Percentiles rank a stretch among this genome's conserved stretches.
Evolutionary conservation across 2,329 filamentous ascomycete species (phyloP).

Genomic region (Aspergillus terreus): DNA sequence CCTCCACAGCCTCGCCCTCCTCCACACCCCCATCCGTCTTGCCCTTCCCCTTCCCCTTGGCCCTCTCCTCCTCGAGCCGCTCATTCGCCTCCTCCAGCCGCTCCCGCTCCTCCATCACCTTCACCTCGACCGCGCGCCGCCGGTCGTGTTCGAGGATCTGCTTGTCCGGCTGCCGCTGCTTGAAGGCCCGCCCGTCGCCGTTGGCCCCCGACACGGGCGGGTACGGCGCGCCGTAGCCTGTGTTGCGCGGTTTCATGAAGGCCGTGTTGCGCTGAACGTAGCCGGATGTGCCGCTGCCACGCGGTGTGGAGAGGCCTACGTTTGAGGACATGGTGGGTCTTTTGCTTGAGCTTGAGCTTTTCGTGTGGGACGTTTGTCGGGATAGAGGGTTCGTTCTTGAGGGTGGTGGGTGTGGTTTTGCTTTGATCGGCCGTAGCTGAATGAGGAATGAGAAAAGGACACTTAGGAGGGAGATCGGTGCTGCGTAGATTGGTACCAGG

Average conservation of each 20-base stretch:
- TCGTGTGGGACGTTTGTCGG: neutral
- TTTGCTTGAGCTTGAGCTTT: neutral
- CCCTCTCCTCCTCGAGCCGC: slow-evolving; percentile 67
- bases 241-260: slow-evolving; percentile 77
- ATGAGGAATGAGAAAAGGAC: too few relatives aligned
- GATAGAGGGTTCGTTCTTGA: too few relatives aligned
- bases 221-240: slow-evolving; percentile 66
- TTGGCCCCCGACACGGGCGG: slow-evolving; percentile 39
- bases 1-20: slow-evolving; percentile 8
- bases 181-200: slow-evolving; percentile 54
- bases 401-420: too few relatives aligned
- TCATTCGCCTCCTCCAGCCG: slow-evolving; percentile 77
- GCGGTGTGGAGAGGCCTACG: slow-evolving; percentile 89
- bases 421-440: too few relatives aligned
- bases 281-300: slow-evolving; percentile 92
- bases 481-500: too few relatives aligned
- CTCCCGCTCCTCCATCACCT: slow-evolving; percentile 86
- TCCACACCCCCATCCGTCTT: slow-evolving; percentile 48
- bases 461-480: too few relatives aligned
- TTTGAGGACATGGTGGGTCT: slow-evolving; percentile 84
- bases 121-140: slow-evolving; percentile 85
- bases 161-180: slow-evolving; percentile 82
- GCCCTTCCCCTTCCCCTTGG: slow-evolving; percentile 64
- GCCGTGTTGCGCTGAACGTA: slow-evolving; percentile 97
- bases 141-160: slow-evolving; percentile 93